A percentile compares a stretch with the other conserved stretches of the same genome.
Evolutionary conservation across 202 grass and related monocot genomes (phyloP).

Genomic region (Cymbopogon flexuosus): DNA sequence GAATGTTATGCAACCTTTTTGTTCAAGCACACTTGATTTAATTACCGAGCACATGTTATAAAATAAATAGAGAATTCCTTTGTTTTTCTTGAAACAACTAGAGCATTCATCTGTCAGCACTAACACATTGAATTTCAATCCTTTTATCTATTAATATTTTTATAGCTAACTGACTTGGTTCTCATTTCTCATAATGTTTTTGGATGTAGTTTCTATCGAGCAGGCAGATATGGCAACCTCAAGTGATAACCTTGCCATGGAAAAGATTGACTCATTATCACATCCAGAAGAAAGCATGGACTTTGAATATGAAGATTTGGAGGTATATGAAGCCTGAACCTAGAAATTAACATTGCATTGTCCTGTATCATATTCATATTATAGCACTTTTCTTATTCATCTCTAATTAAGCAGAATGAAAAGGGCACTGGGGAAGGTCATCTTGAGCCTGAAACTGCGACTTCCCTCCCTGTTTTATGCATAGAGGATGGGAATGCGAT

Average conservation of each 20-base stretch:
- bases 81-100: conserved; percentile 21
- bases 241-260: conserved; percentile 25
- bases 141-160: conserved; percentile 18
- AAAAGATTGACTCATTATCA: conserved; percentile 39
- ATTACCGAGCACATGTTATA: conserved; percentile 1
- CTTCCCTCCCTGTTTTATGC: conserved; percentile 80
- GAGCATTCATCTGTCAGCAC: conserved; percentile 8
- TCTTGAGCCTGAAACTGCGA: conserved; percentile 36
- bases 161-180: conserved; percentile 2
- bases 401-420: conserved; percentile 44
- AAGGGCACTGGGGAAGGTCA: conserved; percentile 45
- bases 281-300: conserved; percentile 47
- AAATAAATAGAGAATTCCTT: conserved; percentile 19
- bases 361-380: background rate
- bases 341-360: background rate
- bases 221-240: conserved; percentile 33
- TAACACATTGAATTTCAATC: conserved; percentile 6
- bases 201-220: conserved; percentile 50
- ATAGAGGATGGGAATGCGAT: conserved; percentile 73
- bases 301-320: conserved; percentile 49
- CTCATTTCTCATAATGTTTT: conserved; percentile 31
- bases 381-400: background rate
- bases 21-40: background rate
- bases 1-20: background rate
- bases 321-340: conserved; percentile 41